Base-by-base conservation (phyloP, 192 early-diverging fungal genomes). In the Coemansia sp. region DNA sequence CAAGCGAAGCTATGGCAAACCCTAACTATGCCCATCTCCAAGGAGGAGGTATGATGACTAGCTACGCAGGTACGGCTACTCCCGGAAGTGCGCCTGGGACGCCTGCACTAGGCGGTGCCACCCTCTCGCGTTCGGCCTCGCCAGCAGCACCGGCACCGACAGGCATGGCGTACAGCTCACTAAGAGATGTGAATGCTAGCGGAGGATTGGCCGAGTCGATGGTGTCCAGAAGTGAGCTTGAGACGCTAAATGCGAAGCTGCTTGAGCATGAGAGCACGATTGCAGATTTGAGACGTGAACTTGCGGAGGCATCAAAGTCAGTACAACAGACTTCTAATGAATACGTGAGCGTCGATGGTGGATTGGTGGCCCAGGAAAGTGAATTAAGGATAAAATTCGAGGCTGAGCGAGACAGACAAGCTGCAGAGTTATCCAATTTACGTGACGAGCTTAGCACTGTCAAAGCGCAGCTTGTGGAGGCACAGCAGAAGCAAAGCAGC, bases 1-100 rank as follows among this genome's bases (percentile, higher is more conserved):
- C 66, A 9, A 39, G 68, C 42, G 69, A 69, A 61, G 48, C 39
- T 2, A 29, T 66, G 63, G 58, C 65, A n/a, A 71, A 72, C 51
- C 72, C 77, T 31, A 76, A 33, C 68, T 81, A 74, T 26, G 63
- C 68, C n/a, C 66, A 72, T 37, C 52, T 75, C 8, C 66, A 77
- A 25, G 70, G 75, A 25, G 70, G 75, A 51, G 68, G 66, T 18
- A 72, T 73, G 66, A 71, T 73, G 64, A 66, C 68, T 25, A 62
- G 75, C 12, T 70, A 70, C 39, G 60, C 67, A 2, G 61, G 59
- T 33, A 66, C 75, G 2, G 40, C 28, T 4, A 48, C 60, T 16
- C 58, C 68, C 13, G 66, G 63, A 16, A 82, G 67, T 56, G 49
- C 55, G 8, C 72, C 72, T 0, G 79, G 73, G 12, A 75, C 79